A percentile compares a stretch with the other conserved stretches of the same genome.
phyloP scores from a whole-genome alignment of 345 rosid genomes.

The Microthlaspi erraticum region DNA sequence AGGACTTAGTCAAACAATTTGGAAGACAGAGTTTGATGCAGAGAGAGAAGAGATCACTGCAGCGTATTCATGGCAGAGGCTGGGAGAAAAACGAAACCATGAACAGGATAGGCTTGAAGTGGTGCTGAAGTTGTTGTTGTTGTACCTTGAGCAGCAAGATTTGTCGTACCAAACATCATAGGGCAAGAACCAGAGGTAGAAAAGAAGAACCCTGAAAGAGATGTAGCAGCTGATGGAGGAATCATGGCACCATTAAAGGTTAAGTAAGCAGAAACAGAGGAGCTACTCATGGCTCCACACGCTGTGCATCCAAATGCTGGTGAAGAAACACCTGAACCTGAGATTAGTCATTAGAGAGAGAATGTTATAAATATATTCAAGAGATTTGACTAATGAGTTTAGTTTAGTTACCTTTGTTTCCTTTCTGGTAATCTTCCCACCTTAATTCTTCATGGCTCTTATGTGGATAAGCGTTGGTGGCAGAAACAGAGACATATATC shows the following conservation, averaged over 20 bases:
- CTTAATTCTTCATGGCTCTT: slow-evolving; percentile 14
- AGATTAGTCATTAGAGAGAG: no score
- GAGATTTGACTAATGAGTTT: slow-evolving; percentile 3
- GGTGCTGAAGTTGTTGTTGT: neutral
- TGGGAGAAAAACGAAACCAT: neutral
- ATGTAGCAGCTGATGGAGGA: slow-evolving; percentile 21
- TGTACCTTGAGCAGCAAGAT: slow-evolving; percentile 2
- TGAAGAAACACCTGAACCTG: neutral
- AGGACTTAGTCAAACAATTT: slow-evolving; percentile 1
- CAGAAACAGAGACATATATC: slow-evolving; percentile 7
- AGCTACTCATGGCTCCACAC: slow-evolving; percentile 35
- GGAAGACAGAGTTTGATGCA: neutral
- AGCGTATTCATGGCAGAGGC: slow-evolving; percentile 2
- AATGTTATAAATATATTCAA: neutral
- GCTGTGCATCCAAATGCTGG: slow-evolving; percentile 29
- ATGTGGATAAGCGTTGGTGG: neutral
- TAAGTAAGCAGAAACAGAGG: slow-evolving; percentile 18
- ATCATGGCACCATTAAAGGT: slow-evolving; percentile 7
- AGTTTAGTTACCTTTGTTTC: slow-evolving; percentile 18
- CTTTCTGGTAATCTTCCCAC: neutral
- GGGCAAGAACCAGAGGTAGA: slow-evolving; percentile 17
- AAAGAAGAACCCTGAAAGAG: neutral
- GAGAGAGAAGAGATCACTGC: neutral
- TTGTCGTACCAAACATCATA: slow-evolving; percentile 12
- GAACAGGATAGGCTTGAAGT: slow-evolving; percentile 17